Conservation (phyloP, 257 asterid species). For the Oldenlandia corymbosa region DNA sequence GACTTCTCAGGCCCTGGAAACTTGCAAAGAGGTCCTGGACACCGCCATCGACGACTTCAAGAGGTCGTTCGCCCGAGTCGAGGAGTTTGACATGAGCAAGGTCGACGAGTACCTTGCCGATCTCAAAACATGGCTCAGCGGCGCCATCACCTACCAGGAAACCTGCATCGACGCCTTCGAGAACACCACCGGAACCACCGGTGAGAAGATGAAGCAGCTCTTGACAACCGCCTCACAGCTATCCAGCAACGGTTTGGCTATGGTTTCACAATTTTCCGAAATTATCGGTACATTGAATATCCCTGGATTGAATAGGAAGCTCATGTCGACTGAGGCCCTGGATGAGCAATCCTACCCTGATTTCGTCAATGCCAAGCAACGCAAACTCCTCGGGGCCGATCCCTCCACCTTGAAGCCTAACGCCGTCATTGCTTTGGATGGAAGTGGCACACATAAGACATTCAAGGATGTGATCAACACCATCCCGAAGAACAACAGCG, state of each 20-base stretch:
- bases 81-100: constrained; percentile 18
- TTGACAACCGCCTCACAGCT: constrained; percentile 38
- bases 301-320: constrained; percentile 22
- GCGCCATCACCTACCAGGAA: constrained; percentile 51
- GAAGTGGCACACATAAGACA: constrained; percentile 26
- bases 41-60: constrained; percentile 48
- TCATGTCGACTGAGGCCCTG: constrained; percentile 7
- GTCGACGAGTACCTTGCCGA: constrained; percentile 29
- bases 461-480: constrained; percentile 18
- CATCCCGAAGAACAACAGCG: constrained; percentile 16
- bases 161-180: constrained; percentile 73
- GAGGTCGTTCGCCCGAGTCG: constrained; percentile 31
- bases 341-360: constrained; percentile 1
- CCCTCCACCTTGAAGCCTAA: constrained; percentile 14
- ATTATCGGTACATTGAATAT: constrained; percentile 19
- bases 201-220: constrained; percentile 53
- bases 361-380: constrained; percentile 4
- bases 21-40: constrained; percentile 44
- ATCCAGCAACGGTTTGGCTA: constrained; percentile 60
- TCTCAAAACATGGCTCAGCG: constrained; percentile 58
- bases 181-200: constrained; percentile 51
- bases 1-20: constrained; percentile 38
- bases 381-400: constrained; percentile 21
- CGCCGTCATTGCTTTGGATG: constrained; percentile 48
- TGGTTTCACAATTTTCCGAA: constrained; percentile 29